Conservation (phyloP, 208 protist genomes). For the Strigomonas culicis region DNA sequence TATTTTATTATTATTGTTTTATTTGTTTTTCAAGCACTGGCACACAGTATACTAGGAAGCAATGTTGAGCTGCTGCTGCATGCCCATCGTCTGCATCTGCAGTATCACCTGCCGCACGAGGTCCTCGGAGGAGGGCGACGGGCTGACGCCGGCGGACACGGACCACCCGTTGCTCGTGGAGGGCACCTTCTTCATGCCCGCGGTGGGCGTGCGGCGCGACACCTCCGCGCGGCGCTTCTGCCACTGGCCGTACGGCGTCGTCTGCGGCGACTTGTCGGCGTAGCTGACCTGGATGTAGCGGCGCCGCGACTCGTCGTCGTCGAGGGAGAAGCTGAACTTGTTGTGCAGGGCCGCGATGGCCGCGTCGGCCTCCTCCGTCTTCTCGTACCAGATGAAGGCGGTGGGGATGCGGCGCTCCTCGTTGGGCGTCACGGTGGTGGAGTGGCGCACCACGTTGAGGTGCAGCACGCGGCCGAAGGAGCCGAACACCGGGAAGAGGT, state of each 20-base stretch:
- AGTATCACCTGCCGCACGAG: not conserved
- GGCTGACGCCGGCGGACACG: not conserved
- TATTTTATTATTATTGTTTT: not conserved
- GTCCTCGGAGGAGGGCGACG: constrained; percentile 3
- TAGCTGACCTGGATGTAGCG: constrained; percentile 74
- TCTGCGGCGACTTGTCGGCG: constrained; percentile 49
- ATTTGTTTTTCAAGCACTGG: too few species aligned
- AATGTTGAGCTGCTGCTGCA: too few species aligned
- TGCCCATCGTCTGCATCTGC: too few species aligned
- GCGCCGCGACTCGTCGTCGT: constrained; percentile 45
- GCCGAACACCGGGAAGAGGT: constrained; percentile 60
- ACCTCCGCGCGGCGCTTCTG: constrained; percentile 45
- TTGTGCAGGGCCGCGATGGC: constrained; percentile 70
- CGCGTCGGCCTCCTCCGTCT: constrained; percentile 50
- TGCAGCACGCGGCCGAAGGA: constrained; percentile 51
- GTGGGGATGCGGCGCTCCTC: constrained; percentile 52
- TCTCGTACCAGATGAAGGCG: constrained; percentile 67
- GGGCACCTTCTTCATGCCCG: not conserved
- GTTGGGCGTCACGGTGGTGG: constrained; percentile 55
- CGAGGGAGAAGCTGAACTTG: constrained; percentile 50
- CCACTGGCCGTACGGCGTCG: constrained; percentile 34
- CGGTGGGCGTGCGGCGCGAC: constrained; percentile 16
- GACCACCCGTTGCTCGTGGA: not conserved
- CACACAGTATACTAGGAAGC: too few species aligned
- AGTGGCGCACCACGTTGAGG: constrained; percentile 59